phyloP scores from a whole-genome alignment of 805 yeast species.

The Candida xiaguanensis region DNA sequence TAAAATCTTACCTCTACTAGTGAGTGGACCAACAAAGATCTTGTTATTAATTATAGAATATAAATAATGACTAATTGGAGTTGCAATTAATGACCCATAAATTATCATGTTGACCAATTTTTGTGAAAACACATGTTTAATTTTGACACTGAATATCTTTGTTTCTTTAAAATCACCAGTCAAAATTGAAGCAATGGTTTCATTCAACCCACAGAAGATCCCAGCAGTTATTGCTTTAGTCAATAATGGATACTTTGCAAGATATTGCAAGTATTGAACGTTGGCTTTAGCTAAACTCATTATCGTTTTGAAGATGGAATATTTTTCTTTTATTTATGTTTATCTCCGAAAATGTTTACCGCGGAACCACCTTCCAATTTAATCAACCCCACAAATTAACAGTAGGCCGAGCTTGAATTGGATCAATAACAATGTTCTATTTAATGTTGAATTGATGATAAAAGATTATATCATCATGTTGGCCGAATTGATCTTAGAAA shows the following conservation, averaged over 20 bases:
- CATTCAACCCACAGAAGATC: conserved; percentile 53
- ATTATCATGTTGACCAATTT: conserved; percentile 53
- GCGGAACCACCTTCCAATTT: too few relatives aligned
- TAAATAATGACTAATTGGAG: conserved; percentile 57
- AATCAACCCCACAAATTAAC: not conserved
- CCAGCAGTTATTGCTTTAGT: conserved; percentile 61
- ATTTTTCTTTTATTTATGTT: not conserved
- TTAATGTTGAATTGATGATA: too few relatives aligned
- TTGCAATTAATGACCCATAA: conserved; percentile 50
- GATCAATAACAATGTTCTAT: too few relatives aligned
- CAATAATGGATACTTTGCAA: conserved; percentile 49
- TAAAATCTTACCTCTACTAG: conserved; percentile 35
- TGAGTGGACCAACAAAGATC: conserved; percentile 39
- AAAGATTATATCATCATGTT: too few relatives aligned
- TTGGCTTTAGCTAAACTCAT: conserved; percentile 14
- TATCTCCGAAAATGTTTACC: conserved; percentile 3
- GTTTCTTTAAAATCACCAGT: conserved; percentile 42
- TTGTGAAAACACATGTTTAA: conserved; percentile 40
- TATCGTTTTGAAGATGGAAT: not conserved
- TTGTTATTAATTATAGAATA: conserved; percentile 46
- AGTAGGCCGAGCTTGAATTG: too few relatives aligned
- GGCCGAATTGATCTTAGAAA: too few relatives aligned
- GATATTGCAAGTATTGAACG: conserved; percentile 30
- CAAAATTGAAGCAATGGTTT: conserved; percentile 48
- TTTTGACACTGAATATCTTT: conserved; percentile 12